Percentiles rank a stretch among this genome's conserved stretches.
Evolutionary conservation across 2,329 filamentous ascomycete species (phyloP).

Genomic region (Aspergillus phoenicis): DNA sequence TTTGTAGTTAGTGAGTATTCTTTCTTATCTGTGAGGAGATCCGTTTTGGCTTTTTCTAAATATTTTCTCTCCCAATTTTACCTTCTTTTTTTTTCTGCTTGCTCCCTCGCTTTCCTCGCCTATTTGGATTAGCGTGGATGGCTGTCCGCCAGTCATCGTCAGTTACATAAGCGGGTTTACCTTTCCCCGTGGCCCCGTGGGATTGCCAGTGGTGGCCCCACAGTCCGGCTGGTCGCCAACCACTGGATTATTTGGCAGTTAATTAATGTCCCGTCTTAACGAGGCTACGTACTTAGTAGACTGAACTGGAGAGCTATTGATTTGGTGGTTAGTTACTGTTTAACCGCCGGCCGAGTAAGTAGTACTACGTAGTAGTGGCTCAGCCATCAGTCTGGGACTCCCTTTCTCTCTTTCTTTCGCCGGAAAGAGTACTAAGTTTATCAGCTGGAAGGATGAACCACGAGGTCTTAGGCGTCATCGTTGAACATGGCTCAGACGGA

Average conservation of each 20-base stretch:
- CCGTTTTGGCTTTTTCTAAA: background rate
- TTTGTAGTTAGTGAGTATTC: no score
- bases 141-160: background rate
- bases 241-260: background rate
- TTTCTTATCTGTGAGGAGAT: background rate
- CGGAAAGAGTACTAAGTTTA: background rate
- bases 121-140: background rate
- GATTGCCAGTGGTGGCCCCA: background rate
- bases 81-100: background rate
- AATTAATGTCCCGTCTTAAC: background rate
- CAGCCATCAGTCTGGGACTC: no score
- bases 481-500: background rate
- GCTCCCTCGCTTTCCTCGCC: background rate
- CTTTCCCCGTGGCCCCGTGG: background rate
- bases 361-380: background rate
- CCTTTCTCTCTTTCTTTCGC: no score
- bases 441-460: background rate
- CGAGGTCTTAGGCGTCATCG: background rate
- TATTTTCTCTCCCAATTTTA: background rate
- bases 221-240: background rate
- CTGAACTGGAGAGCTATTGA: background rate
- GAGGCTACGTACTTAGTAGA: background rate
- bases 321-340: background rate
- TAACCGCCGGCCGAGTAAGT: background rate
- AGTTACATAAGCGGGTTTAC: slow-evolving; percentile 1